These are phyloP conservation scores for Primulina tabacum DNA, from an alignment of 257 asterid species.

Conservation along the genomic window DNA sequence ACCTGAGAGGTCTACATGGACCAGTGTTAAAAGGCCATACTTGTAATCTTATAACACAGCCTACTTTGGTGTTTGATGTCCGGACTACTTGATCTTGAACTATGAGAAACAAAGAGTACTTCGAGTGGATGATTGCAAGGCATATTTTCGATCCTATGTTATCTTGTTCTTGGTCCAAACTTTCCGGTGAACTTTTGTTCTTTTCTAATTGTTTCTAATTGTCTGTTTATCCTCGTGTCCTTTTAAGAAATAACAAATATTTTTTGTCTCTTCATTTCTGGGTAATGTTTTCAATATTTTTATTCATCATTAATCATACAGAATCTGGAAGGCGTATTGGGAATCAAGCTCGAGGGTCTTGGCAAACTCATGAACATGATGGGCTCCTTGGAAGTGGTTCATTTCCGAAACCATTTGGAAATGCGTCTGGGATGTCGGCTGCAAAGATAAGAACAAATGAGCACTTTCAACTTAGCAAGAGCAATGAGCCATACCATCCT, in stretches of 20 bases:
- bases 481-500: conserved; percentile 90
- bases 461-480: conserved; percentile 57
- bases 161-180: neutral
- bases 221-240: neutral
- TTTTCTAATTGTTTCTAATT: neutral
- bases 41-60: neutral
- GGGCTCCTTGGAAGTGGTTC: conserved; percentile 99
- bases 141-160: neutral
- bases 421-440: conserved; percentile 56
- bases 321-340: conserved; percentile 72
- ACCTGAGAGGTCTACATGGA: conserved; percentile 22
- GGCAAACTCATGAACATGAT: conserved; percentile 92
- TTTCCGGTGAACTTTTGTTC: neutral
- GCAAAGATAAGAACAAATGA: conserved; percentile 59
- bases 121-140: neutral
- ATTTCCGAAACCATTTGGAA: conserved; percentile 76
- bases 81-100: neutral
- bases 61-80: neutral
- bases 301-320: conserved; percentile 26
- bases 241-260: neutral
- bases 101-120: neutral
- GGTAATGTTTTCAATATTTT: neutral
- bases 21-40: conserved; percentile 1
- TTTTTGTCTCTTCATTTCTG: conserved; percentile 5
- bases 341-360: conserved; percentile 58